Base-by-base conservation (phyloP, 768 basidiomycete genomes). In the Tylopilus intermedius region DNA sequence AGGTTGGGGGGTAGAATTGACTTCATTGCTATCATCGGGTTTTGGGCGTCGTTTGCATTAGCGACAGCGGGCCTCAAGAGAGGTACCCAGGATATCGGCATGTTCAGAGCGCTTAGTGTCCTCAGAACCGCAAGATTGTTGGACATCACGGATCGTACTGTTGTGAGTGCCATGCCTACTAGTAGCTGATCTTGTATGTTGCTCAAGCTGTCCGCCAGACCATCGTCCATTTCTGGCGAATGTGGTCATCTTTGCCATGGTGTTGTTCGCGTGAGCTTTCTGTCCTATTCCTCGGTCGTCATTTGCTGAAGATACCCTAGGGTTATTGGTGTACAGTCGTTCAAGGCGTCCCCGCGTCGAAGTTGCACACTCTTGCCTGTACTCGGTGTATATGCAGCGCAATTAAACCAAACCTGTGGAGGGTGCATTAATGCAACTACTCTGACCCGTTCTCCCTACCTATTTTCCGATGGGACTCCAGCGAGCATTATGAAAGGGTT, bases 1-100 rank as follows among this genome's bases (percentile, higher is more conserved):
- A 63, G 89, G 88, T 50, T 97, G 94, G 94, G 94, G 94, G 88
- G 81, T 61, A 74, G 93, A 45, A 87, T 96, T 49, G 95, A 98
- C 66, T 82, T 86, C 57, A 71, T 97, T 37, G 91, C 95, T 30
- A 30, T 30, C 30, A 8, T 30, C 7, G 30, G 30, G 5, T 30
- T 30, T 30, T 30, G 30, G 30, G 30, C 5, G 30, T 30, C 30
- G 3, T 30, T 30, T 10, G 30, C 30, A 30, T 30, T 30, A 30
- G 30, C 30, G 7, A 30, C 30, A 2, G 9, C 30, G 30, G 30
- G 30, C 7, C 30, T 4, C 3, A 3, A 30, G 9, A 30, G 30
- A 30, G 30, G 30, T 0, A 10, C 30, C 30, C 30, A 30, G 8
- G 2, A 30, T 30, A 30, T 30, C 9, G 30, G 30, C 2, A 8